Evolutionary conservation across 148 eudicot species (phyloP), one percentile per base, ranked within the genome.

Genomic region (Vaccinium myrtillus): DNA sequence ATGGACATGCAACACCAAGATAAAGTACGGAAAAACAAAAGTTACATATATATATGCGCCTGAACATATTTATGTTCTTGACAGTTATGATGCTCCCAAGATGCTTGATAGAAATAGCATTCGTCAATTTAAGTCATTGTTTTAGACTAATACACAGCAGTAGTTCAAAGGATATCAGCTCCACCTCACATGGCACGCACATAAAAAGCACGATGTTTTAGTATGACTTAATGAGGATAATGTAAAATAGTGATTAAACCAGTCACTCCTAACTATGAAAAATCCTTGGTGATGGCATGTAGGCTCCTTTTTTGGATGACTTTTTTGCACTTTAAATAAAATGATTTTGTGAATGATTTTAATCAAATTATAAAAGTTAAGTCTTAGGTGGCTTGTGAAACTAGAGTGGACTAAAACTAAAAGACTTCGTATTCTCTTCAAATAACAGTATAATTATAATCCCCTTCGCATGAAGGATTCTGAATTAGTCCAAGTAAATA

Each of bases 91-190:
- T 59, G 15, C 49, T 58, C 0, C 71, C 70, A 19, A 19, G 54
- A 80, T 39, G 27, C 54, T 4, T 80, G 19, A 21, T 30, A 23
- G 1, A 9, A 3, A 6, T 14, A 36, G 23, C 39, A 43, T 4
- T 9, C 7, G 21, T 23, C 71, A 18, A 8, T 4, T 13, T 59
- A 12, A 39, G 48, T 59, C 30, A 63, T 6, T 59, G 30, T 46
- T 59, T 81, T 65, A 81, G 43, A 78, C 56, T 19, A 14, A 49
- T 30, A 58, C n/a, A 23, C 6, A 10, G 51, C 59, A 46, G 59
- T 49, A 36, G 67, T 9, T 14, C 25, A 32, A 25, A 81, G 56
- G 75, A 81, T 43, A 65, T 65, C 36, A 55, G 67, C 81, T 79
- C 75, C 54, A 48, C 43, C 56, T 36, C 27, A 13, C n/a, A 49